phyloP scores from a whole-genome alignment of 441 rosid genomes.

The Erodium texanum region DNA sequence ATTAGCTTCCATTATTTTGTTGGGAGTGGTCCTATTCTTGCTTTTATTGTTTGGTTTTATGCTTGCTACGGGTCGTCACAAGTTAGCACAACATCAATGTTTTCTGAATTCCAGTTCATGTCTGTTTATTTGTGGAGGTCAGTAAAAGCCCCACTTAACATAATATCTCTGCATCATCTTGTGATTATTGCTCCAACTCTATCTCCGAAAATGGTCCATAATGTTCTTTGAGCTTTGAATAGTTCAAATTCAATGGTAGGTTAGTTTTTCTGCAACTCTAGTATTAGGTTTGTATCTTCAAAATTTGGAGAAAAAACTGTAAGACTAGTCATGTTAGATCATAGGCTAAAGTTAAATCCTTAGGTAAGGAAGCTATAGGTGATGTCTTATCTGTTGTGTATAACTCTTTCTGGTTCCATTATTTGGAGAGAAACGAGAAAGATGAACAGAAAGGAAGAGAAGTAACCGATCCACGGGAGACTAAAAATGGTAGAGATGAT shows the following conservation, averaged over 20 bases:
- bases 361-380: background rate
- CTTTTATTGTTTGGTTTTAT: slow-evolving; percentile 4
- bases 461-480: background rate
- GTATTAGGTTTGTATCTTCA: background rate
- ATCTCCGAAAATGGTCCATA: background rate
- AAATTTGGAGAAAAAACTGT: background rate
- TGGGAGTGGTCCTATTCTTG: background rate
- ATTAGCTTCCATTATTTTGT: background rate
- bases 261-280: background rate
- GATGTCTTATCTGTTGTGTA: background rate
- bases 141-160: background rate
- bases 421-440: background rate
- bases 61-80: slow-evolving; percentile 5
- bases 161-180: background rate
- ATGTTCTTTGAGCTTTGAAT: background rate
- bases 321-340: too few relatives aligned
- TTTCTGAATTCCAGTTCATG: slow-evolving; percentile 6
- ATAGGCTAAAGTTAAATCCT: too few relatives aligned
- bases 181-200: background rate
- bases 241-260: background rate
- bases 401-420: slow-evolving; percentile 1
- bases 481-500: slow-evolving; percentile 1
- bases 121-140: background rate
- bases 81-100: background rate
- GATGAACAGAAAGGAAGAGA: background rate